Evolutionary conservation across 305 asterid species (phyloP).

Genomic region (Rubia peregrina): DNA sequence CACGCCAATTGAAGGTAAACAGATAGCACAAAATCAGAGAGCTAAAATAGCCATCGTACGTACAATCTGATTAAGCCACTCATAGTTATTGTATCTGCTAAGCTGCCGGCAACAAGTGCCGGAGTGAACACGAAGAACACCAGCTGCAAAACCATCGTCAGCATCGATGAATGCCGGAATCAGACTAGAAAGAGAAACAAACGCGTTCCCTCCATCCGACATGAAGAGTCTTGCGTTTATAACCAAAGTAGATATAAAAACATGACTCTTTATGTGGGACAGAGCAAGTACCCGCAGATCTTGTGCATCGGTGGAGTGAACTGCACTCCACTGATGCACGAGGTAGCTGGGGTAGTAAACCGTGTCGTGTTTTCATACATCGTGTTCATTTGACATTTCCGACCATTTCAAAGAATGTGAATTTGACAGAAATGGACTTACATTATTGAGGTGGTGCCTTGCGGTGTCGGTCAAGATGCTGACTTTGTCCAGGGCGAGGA

Average conservation of each 20-base stretch:
- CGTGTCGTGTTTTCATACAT: neutral
- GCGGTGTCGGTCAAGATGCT: constrained; percentile 27
- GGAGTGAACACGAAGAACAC: constrained; percentile 37
- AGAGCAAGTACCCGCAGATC: too few species aligned
- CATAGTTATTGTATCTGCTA: constrained; percentile 28
- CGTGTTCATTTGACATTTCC: too few species aligned
- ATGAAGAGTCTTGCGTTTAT: too few species aligned
- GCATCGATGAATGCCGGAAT: neutral
- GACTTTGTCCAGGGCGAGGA: constrained; percentile 30
- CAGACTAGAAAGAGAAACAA: too few species aligned
- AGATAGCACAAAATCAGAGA: constrained; percentile 10
- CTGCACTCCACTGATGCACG: too few species aligned
- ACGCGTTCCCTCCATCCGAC: too few species aligned
- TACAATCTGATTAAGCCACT: constrained; percentile 31
- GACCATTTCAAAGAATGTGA: neutral
- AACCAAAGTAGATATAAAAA: too few species aligned
- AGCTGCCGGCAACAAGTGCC: constrained; percentile 34
- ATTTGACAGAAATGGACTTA: constrained; percentile 12
- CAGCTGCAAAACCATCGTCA: constrained; percentile 22
- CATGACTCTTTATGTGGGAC: too few species aligned
- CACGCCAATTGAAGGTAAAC: neutral
- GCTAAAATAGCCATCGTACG: constrained; percentile 5
- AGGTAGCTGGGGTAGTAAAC: too few species aligned
- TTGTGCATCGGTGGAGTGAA: too few species aligned
- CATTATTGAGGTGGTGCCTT: constrained; percentile 36